These are phyloP conservation scores for Physaria fendleri DNA, from an alignment of 345 rosid genomes.

Conservation along the genomic window DNA sequence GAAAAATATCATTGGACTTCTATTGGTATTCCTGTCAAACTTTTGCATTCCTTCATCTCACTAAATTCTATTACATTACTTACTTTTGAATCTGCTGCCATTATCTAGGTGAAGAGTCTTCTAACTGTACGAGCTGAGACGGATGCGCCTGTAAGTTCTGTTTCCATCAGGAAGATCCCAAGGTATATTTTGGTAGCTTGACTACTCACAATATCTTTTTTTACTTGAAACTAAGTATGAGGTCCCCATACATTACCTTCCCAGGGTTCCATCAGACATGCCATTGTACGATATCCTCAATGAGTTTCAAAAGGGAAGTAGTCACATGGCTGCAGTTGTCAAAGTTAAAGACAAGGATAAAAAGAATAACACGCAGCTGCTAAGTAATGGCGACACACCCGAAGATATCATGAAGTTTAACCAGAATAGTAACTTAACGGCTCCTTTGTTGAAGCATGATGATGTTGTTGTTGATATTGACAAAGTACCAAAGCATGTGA, in stretches of 20 bases:
- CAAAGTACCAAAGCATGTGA: slow-evolving; percentile 33
- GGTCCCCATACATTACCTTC: slow-evolving; percentile 20
- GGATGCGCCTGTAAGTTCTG: slow-evolving; percentile 72
- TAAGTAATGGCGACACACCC: slow-evolving; percentile 28
- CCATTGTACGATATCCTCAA: slow-evolving; percentile 82
- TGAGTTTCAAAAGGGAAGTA: slow-evolving; percentile 85
- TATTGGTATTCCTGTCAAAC: slow-evolving; percentile 46
- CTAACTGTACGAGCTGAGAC: slow-evolving; percentile 75
- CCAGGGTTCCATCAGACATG: slow-evolving; percentile 81
- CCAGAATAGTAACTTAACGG: slow-evolving; percentile 31
- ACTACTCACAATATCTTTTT: neutral
- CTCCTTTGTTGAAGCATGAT: slow-evolving; percentile 49
- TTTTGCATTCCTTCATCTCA: slow-evolving; percentile 11
- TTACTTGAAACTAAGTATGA: slow-evolving; percentile 5
- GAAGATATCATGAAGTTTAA: slow-evolving; percentile 27
- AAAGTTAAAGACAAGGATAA: slow-evolving; percentile 40
- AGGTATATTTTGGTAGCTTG: slow-evolving; percentile 35
- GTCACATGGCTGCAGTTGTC: slow-evolving; percentile 89
- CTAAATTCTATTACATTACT: neutral
- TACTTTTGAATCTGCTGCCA: neutral
- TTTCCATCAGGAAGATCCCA: slow-evolving; percentile 74
- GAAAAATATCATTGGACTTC: slow-evolving; percentile 67
- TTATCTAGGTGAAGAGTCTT: slow-evolving; percentile 63
- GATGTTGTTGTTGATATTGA: slow-evolving; percentile 45
- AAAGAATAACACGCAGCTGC: slow-evolving; percentile 24